Percentiles rank a stretch among this genome's conserved stretches.
Evolutionary conservation across 164 flowering plant genomes (phyloP).

Genomic region (Stephania yunnanensis): DNA sequence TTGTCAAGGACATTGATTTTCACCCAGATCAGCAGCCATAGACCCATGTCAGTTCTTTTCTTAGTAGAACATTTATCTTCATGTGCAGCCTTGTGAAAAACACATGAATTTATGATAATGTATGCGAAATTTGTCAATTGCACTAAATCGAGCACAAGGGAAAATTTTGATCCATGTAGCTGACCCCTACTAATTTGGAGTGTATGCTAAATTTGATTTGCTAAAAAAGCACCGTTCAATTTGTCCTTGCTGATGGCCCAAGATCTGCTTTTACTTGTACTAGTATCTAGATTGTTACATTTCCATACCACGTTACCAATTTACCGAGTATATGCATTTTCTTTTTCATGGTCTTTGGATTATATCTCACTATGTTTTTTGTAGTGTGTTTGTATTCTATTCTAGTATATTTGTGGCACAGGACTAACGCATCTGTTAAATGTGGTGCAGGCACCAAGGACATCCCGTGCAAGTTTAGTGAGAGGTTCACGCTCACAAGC

Average conservation of each 20-base stretch:
- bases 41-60: neutral
- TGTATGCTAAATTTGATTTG: neutral
- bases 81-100: too few species aligned
- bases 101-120: too few species aligned
- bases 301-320: neutral
- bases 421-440: slow-evolving; percentile 3
- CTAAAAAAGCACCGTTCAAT: neutral
- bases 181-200: too few species aligned
- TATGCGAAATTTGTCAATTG: too few species aligned
- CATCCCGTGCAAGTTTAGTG: slow-evolving; percentile 82
- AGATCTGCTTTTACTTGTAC: neutral
- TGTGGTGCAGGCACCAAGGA: slow-evolving; percentile 79
- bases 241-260: neutral
- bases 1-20: neutral
- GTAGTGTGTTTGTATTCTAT: neutral
- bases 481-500: slow-evolving; percentile 86
- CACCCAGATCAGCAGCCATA: neutral
- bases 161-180: too few species aligned
- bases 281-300: neutral
- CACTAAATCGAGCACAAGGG: too few species aligned
- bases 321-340: neutral
- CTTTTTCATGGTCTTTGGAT: neutral
- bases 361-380: neutral
- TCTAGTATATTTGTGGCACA: neutral
- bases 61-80: neutral